Base-by-base conservation (phyloP, 208 protist genomes). In the Tritrichomonas foetus region DNA sequence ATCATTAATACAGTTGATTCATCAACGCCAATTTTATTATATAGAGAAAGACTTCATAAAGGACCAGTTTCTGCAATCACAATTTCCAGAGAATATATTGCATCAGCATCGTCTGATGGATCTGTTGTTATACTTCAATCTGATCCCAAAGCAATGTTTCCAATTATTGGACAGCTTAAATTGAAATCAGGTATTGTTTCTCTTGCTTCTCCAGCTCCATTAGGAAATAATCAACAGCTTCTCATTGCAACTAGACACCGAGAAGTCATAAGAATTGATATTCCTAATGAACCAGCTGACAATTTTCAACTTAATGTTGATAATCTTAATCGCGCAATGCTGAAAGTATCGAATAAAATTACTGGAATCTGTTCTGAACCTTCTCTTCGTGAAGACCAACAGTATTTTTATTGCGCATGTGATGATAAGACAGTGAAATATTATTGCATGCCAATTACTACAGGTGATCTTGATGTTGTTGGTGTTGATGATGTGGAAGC, bases 351-450 rank as follows among this genome's bases (percentile, higher is more conserved):
- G 20, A 89, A 89, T n/a, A 89, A 89, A 39, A 49, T 89, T 11
- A 57, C 41, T 22, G 30, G 27, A 3, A 89, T 89, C 30, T n/a
- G 14, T 55, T 27, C 47, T 3, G 78, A 89, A 27, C 47, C 78
- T 39, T 33, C 41, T 33, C 27, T 89, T 14, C 8, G 78, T 22
- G 78, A 89, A 89, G 78, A 89, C 9, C 78, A 89, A 30, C 78
- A 89, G 39, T 89, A 89, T 30, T 89, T 89, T 47, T 89, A 53
- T n/a, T 89, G 78, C 30, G 78, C n/a, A 33, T 89, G 78, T 57
- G 78, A 89, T 36, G 78, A 89, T 89, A 89, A 89, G 30, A 89
- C 41, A 5, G 78, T 89, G 1, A 89, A 89, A 57, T 89, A 89
- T 50, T 89, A 89, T 57, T 89, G 78, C 47, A 89, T 89, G 78